Percentiles rank a stretch among this genome's conserved stretches.
phyloP scores from a whole-genome alignment of 1,284 basidiomycete species.

The Cystobasidium pallidum region DNA sequence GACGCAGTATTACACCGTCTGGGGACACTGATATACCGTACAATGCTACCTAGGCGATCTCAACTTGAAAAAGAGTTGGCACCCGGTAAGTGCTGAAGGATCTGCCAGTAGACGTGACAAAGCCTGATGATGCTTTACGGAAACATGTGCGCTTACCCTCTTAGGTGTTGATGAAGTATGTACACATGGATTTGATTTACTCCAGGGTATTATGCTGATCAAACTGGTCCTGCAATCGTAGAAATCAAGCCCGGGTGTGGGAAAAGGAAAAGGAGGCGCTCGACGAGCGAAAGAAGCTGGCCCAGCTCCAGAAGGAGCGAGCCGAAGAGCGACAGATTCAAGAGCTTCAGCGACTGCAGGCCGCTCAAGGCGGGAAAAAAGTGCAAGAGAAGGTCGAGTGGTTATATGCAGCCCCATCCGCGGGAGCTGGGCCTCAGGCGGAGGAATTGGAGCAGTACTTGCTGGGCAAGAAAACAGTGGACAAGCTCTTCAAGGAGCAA shows the following conservation, averaged over 20 bases:
- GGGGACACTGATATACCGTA: background rate
- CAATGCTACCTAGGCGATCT: constrained; percentile 21
- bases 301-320: constrained; percentile 93
- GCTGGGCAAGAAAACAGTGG: constrained; percentile 96
- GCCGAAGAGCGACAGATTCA: constrained; percentile 96
- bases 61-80: constrained; percentile 43
- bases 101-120: background rate
- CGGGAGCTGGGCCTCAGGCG: constrained; percentile 75
- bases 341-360: constrained; percentile 90
- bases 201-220: background rate
- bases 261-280: constrained; percentile 95
- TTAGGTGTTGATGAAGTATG: constrained; percentile 38
- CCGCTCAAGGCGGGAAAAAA: constrained; percentile 92
- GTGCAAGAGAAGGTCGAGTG: constrained; percentile 92
- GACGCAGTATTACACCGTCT: background rate
- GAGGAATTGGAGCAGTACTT: constrained; percentile 96
- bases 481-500: constrained; percentile 82
- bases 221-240: background rate
- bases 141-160: background rate
- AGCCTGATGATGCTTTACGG: background rate
- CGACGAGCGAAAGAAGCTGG: constrained; percentile 96
- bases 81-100: constrained; percentile 9
- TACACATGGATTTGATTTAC: too few relatives aligned
- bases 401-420: constrained; percentile 97
- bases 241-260: constrained; percentile 89